Conservation (phyloP, 2,329 filamentous ascomycete genomes). For the Lasiodiplodia sp. region DNA sequence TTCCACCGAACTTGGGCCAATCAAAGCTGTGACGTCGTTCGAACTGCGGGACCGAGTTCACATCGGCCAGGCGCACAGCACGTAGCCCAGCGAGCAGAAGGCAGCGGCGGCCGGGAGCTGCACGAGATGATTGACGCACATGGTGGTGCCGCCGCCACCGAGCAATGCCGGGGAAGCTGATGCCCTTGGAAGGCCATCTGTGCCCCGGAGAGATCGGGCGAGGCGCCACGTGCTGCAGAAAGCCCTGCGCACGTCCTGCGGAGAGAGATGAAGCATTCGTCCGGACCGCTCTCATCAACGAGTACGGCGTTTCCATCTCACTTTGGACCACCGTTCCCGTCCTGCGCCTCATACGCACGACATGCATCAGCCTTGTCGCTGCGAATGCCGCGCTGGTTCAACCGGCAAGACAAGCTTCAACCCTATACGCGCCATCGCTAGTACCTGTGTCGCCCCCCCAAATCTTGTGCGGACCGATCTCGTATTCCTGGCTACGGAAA, state of each 20-base stretch:
- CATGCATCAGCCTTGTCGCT: background rate
- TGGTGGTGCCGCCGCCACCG: background rate
- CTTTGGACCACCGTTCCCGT: background rate
- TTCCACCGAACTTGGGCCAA: constrained; percentile 14
- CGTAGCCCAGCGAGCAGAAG: background rate
- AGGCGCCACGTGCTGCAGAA: constrained; percentile 15
- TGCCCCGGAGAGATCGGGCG: constrained; percentile 1
- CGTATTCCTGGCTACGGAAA: constrained; percentile 6
- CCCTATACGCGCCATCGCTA: constrained; percentile 5
- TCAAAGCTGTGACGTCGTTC: constrained; percentile 17
- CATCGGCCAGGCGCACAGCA: constrained; percentile 14
- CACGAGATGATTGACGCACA: background rate
- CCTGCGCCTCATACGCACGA: background rate
- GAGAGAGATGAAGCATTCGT: constrained; percentile 20
- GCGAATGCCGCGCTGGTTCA: background rate
- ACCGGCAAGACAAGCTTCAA: constrained; percentile 6
- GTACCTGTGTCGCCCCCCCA: background rate
- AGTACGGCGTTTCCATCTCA: constrained; percentile 6
- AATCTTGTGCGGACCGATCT: constrained; percentile 19
- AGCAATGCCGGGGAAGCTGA: background rate
- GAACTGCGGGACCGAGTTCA: background rate
- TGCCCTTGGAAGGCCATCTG: background rate
- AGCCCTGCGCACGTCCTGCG: constrained; percentile 19
- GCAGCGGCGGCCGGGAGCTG: background rate
- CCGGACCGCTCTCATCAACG: background rate